Base-by-base conservation (phyloP, 179 eudicot species). In the Amaranthus tricolor region DNA sequence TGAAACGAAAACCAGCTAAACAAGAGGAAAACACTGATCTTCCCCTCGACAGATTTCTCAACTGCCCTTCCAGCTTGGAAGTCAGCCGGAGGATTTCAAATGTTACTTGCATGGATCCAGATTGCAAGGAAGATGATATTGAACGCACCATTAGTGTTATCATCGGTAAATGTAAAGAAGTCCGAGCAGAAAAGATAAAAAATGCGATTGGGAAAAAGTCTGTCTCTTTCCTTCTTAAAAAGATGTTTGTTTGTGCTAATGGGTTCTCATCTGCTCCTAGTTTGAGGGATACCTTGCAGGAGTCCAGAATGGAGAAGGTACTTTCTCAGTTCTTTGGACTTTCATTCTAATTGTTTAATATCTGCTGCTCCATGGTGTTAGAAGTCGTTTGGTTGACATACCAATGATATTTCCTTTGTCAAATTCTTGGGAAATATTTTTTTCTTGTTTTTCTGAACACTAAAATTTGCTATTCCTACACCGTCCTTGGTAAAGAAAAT, bases 261-360 rank as follows among this genome's bases (percentile, higher is more conserved):
- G 98, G 99, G 19, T 93, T 95, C 80, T 81, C 85, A 0, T 93
- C 98, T 45, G 57, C 90, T 80, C 98, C 97, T 59, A 91, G 89
- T 70, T 76, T 89, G 79, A 85, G 97, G 79, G 99, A 95, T 69
- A 84, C 96, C 50, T 80, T 94, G 75, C 98, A 81, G 71, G 98
- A 94, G 74, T 78, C 99, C 67, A 88, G 99, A 86, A 95, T 95
- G 98, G 99, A 95, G 80, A 95, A 91, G 95, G 99, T 95, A 31
- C 40, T 61, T 56, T 52, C 70, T 43, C 58, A 44, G 12, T 62
- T 17, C 24, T 62, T 44, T 43, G 12, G 19, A 58, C 15, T 6
- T 58, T 12, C 14, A 48, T 40, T 40, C 40, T 31, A 54, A 43
- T 8, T 20, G 31, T 59, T 48, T 0, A 56, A 66, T 70, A 20